Evolutionary conservation across 306 rosid species (phyloP).

Genomic region (Sicyos baderoa): DNA sequence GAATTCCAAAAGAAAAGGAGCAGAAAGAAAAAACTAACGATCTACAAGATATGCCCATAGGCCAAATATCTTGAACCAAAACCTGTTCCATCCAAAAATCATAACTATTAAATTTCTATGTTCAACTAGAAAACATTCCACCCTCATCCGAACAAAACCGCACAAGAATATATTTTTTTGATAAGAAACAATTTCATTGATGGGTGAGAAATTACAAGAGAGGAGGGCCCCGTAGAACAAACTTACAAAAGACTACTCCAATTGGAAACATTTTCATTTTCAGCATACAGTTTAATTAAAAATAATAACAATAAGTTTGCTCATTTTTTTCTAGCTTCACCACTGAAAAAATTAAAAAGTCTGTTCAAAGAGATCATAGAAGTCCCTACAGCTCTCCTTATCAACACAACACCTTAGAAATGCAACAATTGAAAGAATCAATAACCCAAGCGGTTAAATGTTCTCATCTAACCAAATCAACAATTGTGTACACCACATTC

Average conservation of each 20-base stretch:
- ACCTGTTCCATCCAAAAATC: slow-evolving; percentile 1
- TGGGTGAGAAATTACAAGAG: too few species aligned
- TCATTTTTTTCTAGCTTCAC: not conserved
- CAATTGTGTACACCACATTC: not conserved
- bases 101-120: slow-evolving; percentile 3
- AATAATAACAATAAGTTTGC: not conserved
- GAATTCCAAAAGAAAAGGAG: not conserved
- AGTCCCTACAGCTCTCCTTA: not conserved
- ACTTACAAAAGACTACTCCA: too few species aligned
- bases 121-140: not conserved
- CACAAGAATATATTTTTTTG: not conserved
- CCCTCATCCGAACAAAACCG: not conserved
- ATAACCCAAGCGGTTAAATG: not conserved
- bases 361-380: not conserved
- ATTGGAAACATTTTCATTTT: too few species aligned
- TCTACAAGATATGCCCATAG: not conserved
- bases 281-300: too few species aligned
- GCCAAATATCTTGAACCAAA: slow-evolving; percentile 6
- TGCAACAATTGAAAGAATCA: not conserved
- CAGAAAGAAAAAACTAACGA: not conserved
- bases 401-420: slow-evolving; percentile 8
- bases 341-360: not conserved
- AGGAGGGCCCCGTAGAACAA: too few species aligned
- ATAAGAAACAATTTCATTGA: too few species aligned
- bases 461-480: not conserved